Evolutionary conservation across 192 early-diverging fungal species (phyloP).

Genomic region (Powellomyces hirtus): DNA sequence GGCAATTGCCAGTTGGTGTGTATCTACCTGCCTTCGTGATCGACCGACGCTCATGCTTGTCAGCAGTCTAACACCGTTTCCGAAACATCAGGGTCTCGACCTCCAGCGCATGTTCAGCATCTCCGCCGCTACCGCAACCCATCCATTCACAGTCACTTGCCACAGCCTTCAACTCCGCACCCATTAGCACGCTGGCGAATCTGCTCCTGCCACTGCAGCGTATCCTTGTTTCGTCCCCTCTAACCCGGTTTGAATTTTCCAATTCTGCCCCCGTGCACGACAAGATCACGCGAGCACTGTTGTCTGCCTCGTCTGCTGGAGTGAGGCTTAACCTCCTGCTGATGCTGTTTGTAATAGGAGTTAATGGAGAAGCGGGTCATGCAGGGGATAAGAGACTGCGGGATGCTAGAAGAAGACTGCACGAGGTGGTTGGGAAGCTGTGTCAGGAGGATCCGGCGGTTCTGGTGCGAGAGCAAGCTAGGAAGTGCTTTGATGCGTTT

Average conservation of each 20-base stretch:
- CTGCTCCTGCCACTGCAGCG: constrained; percentile 53
- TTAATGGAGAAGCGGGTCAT: neutral
- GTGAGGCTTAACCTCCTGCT: constrained; percentile 52
- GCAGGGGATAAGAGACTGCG: neutral
- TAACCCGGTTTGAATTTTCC: constrained; percentile 10
- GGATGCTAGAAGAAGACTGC: neutral
- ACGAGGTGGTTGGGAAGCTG: constrained; percentile 30
- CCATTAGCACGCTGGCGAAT: constrained; percentile 47
- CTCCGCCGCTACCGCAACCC: constrained; percentile 11
- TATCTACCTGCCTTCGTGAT: too few species aligned
- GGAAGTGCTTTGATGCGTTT: constrained; percentile 5
- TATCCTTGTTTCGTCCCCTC: constrained; percentile 40
- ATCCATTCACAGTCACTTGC: constrained; percentile 4
- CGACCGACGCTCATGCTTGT: too few species aligned
- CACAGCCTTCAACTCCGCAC: neutral
- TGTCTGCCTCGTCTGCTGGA: constrained; percentile 46
- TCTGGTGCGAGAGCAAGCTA: constrained; percentile 50
- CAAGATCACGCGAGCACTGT: constrained; percentile 18
- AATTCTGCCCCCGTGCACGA: constrained; percentile 34
- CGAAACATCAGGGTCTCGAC: too few species aligned
- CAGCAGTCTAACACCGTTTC: too few species aligned
- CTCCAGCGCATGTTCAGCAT: too few species aligned
- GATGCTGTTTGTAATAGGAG: constrained; percentile 41
- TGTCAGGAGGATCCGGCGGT: constrained; percentile 46
- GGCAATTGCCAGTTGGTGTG: constrained; percentile 56